Percentiles rank a stretch among this genome's conserved stretches.
Conservation (phyloP, 2,329 filamentous ascomycete genomes). For the Onygena corvina region DNA sequence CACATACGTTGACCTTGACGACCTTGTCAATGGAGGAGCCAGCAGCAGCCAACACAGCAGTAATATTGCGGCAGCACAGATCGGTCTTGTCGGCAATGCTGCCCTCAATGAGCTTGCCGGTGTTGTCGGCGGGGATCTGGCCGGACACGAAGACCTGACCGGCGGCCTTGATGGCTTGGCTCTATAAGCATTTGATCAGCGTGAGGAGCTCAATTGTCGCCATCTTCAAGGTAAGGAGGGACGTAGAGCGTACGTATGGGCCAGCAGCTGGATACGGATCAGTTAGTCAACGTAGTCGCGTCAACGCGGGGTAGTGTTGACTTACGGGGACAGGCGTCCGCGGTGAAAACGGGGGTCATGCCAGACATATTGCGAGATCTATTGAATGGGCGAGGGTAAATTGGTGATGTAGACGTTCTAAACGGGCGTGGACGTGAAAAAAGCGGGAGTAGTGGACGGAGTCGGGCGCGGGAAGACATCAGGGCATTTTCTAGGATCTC, state of each 20-base stretch:
- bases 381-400: not conserved
- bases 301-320: constrained; percentile 10
- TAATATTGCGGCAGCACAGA: constrained; percentile 65
- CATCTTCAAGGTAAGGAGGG: too few relatives aligned
- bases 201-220: not conserved
- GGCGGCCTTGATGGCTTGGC: constrained; percentile 54
- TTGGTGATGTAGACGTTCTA: not conserved
- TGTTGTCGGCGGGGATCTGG: constrained; percentile 60
- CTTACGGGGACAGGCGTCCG: constrained; percentile 38
- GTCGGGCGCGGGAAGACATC: not conserved
- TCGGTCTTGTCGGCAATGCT: constrained; percentile 57
- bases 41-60: constrained; percentile 69
- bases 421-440: not conserved
- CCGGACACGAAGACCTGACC: constrained; percentile 60
- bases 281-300: not conserved
- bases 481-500: too few relatives aligned
- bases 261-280: constrained; percentile 19
- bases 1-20: constrained; percentile 64
- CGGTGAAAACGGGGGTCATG: constrained; percentile 30
- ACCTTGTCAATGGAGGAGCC: constrained; percentile 67
- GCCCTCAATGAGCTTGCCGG: constrained; percentile 49
- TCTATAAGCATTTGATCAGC: constrained; percentile 21
- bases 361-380: constrained; percentile 25
- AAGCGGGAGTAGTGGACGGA: not conserved
- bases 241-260: constrained; percentile 31